Evolutionary conservation across 208 protist genomes (phyloP), one percentile per base, ranked within the genome.

Genomic region (Trypanosoma rangeli): DNA sequence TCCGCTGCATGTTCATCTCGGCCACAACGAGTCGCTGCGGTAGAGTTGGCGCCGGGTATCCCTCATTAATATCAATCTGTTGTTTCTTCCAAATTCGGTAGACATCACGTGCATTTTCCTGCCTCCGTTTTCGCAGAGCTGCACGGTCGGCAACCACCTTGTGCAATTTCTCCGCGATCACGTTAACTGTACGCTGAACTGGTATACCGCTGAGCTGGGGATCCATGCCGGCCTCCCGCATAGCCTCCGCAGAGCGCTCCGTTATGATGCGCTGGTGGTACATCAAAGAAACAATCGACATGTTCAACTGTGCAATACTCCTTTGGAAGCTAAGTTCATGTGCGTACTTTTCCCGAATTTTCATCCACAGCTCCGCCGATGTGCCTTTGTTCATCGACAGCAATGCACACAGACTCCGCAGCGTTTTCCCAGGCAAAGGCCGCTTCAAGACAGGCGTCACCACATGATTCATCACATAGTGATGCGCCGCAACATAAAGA

Each of bases 21-120:
- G 54, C 70, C 26, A 85, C 26, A 16, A 78, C 67, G 39, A 86
- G 65, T 42, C 75, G 69, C 39, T 76, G 80, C 35, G 55, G 57
- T 22, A 55, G n/a, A 22, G 64, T 50, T 33, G 85, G 85, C 13
- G 80, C 20, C 3, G 76, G 31, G 59, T 85, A 81, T 16, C 82
- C 82, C 46, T 86, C 76, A 57, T 83, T 79, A 46, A 94, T 84
- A 58, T 96, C 89, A 54, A 94, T 90, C 65, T 84, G 76, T 44
- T 70, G 60, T n/a, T 87, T 85, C 1, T 76, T 76, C 89, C 92
- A 96, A 13, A 96, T 59, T 10, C 86, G 80, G 72, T 94, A 94
- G 22, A 92, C 78, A 59, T 83, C 75, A 72, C 87, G 88, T 7
- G 92, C 86, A 46, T 94, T 96, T 42, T 92, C 86, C 12, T 71